Conservation (phyloP, 371 early-diverging fungal genomes). For the Dichotomocladium elegans region DNA sequence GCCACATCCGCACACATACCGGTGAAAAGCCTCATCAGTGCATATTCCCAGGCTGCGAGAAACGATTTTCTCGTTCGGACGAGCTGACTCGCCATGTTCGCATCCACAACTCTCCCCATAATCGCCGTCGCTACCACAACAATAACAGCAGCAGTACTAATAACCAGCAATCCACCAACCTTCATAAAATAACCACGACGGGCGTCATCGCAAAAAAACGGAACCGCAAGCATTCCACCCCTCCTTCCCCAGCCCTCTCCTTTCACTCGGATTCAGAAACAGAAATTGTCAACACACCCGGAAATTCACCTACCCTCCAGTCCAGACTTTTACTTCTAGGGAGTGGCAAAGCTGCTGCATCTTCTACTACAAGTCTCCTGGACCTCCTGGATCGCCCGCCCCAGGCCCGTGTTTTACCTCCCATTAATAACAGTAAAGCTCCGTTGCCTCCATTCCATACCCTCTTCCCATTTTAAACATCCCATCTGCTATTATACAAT, state of each 20-base stretch:
- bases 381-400: conserved; percentile 44
- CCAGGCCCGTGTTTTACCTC: conserved; percentile 45
- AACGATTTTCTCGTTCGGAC: conserved; percentile 87
- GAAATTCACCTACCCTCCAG: conserved; percentile 32
- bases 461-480: conserved; percentile 22
- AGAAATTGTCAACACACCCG: conserved; percentile 39
- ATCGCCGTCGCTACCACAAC: conserved; percentile 15
- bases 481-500: background rate
- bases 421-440: conserved; percentile 19
- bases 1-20: conserved; percentile 90
- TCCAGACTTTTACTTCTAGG: no score
- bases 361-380: conserved; percentile 20
- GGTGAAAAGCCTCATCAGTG: conserved; percentile 90
- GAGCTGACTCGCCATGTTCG: conserved; percentile 84
- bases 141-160: conserved; percentile 3
- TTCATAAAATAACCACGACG: conserved; percentile 1
- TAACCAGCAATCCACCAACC: no score
- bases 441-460: conserved; percentile 28
- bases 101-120: conserved; percentile 59
- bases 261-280: conserved; percentile 38
- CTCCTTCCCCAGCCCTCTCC: conserved; percentile 40
- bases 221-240: conserved; percentile 9
- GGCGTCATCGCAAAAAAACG: background rate
- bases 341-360: conserved; percentile 3
- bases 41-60: conserved; percentile 74